These are phyloP conservation scores for Amphicarpaea edgeworthii DNA, from an alignment of 306 rosid genomes.

Conservation along the genomic window DNA sequence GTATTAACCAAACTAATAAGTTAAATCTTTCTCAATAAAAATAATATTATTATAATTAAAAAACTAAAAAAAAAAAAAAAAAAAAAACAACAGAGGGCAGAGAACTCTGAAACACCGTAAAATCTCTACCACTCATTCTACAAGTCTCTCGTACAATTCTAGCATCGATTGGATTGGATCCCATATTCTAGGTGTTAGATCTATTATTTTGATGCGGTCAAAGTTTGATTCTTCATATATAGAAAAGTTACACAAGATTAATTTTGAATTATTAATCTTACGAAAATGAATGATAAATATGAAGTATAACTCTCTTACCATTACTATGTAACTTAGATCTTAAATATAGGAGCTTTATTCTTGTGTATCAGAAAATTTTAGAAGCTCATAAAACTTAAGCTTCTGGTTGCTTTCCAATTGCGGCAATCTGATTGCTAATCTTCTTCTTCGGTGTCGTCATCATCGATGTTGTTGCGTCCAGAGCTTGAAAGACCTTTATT, in stretches of 20 bases:
- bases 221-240: conserved; percentile 46
- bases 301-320: no score
- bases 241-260: no score
- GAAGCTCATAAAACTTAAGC: conserved; percentile 39
- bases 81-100: no score
- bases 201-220: conserved; percentile 41
- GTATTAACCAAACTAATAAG: no score
- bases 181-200: conserved; percentile 37
- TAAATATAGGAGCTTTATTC: no score
- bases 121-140: conserved; percentile 38
- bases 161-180: conserved; percentile 23
- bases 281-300: no score
- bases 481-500: conserved; percentile 62
- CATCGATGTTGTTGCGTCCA: conserved; percentile 59
- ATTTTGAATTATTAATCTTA: no score
- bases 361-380: conserved; percentile 42
- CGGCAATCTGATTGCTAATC: conserved; percentile 77
- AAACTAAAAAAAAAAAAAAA: no score
- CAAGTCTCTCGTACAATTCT: conserved; percentile 34
- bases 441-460: conserved; percentile 61
- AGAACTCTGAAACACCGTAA: conserved; percentile 31
- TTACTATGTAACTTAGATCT: no score
- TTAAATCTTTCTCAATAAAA: no score
- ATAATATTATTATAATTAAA: no score
- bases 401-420: conserved; percentile 57